A percentile compares a stretch with the other conserved stretches of the same genome.
phyloP scores from a whole-genome alignment of 768 basidiomycete species.

The Collybiopsis confluens region DNA sequence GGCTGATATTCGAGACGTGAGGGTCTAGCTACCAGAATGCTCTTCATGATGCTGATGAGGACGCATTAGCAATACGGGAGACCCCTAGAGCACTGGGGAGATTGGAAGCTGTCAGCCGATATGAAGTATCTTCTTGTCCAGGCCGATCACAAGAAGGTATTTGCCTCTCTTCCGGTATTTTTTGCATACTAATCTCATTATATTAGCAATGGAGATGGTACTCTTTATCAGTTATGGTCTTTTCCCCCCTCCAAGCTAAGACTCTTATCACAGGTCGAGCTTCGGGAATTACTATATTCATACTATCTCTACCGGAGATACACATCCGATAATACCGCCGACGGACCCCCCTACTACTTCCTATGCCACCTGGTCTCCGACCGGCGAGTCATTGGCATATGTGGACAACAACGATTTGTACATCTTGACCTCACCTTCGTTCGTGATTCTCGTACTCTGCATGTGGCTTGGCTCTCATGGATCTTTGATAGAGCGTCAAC shows the following conservation, averaged over 20 bases:
- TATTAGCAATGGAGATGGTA: slow-evolving; percentile 83
- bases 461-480: not conserved
- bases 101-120: slow-evolving; percentile 87
- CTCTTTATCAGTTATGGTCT: too few relatives aligned
- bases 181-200: not conserved
- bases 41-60: slow-evolving; percentile 5
- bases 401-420: slow-evolving; percentile 89
- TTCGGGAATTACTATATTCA: slow-evolving; percentile 95
- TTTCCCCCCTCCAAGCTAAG: too few relatives aligned
- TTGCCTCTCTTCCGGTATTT: slow-evolving; percentile 5
- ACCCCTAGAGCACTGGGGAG: slow-evolving; percentile 38
- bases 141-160: slow-evolving; percentile 68
- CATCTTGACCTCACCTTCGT: slow-evolving; percentile 66
- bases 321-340: slow-evolving; percentile 68
- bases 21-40: slow-evolving; percentile 13
- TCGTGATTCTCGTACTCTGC: slow-evolving; percentile 20
- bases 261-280: slow-evolving; percentile 45
- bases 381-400: slow-evolving; percentile 78
- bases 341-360: slow-evolving; percentile 67
- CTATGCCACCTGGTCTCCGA: slow-evolving; percentile 87
- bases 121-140: slow-evolving; percentile 87
- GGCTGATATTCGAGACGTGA: slow-evolving; percentile 63
- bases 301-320: slow-evolving; percentile 61
- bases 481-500: slow-evolving; percentile 17
- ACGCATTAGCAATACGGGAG: slow-evolving; percentile 47